phyloP scores from a whole-genome alignment of 257 asterid genomes.

The Solanum tarijense region DNA sequence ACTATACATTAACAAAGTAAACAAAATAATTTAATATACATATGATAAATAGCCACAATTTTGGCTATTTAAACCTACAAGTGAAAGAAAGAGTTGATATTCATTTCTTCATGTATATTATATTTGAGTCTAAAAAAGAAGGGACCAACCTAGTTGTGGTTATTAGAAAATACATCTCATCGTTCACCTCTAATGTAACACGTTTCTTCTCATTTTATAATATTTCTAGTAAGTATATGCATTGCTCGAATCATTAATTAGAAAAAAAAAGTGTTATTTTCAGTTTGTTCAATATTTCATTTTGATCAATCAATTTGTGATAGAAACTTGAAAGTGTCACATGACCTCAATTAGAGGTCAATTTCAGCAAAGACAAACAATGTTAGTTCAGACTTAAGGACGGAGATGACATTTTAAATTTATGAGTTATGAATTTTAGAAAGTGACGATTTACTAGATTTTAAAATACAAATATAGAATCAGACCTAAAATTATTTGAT shows the following conservation, averaged over 20 bases:
- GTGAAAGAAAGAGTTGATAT: background rate
- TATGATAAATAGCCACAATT: background rate
- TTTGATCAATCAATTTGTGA: background rate
- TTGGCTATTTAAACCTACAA: background rate
- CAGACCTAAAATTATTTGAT: background rate
- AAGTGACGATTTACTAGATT: background rate
- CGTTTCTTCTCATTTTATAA: background rate
- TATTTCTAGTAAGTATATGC: background rate
- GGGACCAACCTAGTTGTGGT: background rate
- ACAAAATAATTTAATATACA: background rate
- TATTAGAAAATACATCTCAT: background rate
- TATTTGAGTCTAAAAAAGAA: background rate
- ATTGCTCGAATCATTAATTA: background rate
- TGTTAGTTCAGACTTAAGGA: background rate
- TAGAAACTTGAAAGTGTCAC: background rate
- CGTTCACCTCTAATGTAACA: background rate
- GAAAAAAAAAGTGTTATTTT: background rate
- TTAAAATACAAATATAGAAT: background rate
- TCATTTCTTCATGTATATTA: background rate
- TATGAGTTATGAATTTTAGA: background rate
- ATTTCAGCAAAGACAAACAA: background rate
- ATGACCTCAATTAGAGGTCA: background rate
- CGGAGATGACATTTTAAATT: background rate
- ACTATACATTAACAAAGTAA: background rate
- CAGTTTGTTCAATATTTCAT: background rate